phyloP scores from a whole-genome alignment of 2,329 filamentous ascomycete genomes.

The Chaetomiaceae sp. region DNA sequence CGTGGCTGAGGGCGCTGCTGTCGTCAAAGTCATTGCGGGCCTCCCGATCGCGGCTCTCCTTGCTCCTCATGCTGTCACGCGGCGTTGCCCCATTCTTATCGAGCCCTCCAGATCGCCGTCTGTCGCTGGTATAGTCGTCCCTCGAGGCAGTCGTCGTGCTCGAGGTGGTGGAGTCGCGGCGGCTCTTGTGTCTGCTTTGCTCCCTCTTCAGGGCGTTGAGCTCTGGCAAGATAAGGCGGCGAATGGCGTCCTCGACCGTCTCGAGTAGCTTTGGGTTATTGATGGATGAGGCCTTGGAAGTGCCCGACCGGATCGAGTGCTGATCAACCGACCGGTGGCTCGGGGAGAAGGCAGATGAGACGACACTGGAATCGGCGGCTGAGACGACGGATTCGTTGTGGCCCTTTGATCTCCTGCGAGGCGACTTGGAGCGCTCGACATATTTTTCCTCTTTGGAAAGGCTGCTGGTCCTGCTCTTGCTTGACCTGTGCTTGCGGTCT shows the following conservation, averaged over 20 bases:
- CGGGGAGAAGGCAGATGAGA: constrained; percentile 48
- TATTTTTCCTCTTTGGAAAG: constrained; percentile 45
- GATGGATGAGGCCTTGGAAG: constrained; percentile 61
- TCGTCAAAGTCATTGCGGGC: constrained; percentile 50
- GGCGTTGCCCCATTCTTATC: constrained; percentile 46
- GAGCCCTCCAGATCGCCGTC: constrained; percentile 54
- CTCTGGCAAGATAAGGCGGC: constrained; percentile 83
- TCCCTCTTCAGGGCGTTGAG: constrained; percentile 87
- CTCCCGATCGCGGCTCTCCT: constrained; percentile 46
- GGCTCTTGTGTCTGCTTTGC: constrained; percentile 69
- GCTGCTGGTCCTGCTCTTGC: constrained; percentile 46
- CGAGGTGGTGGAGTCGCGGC: constrained; percentile 57
- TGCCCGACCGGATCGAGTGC: constrained; percentile 45
- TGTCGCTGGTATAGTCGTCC: constrained; percentile 52
- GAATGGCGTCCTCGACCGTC: constrained; percentile 89
- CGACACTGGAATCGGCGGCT: constrained; percentile 46
- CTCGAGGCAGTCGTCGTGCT: constrained; percentile 49
- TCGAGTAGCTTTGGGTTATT: constrained; percentile 89
- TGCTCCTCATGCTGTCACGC: constrained; percentile 45
- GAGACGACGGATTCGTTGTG: constrained; percentile 49
- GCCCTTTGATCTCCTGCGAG: constrained; percentile 45
- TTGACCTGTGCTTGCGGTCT: constrained; percentile 40
- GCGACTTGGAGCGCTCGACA: constrained; percentile 39
- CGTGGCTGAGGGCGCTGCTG: constrained; percentile 41
- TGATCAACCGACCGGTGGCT: constrained; percentile 52